Base-by-base conservation (phyloP, 2,329 filamentous ascomycete genomes). In the Endocalyx cinctus region DNA sequence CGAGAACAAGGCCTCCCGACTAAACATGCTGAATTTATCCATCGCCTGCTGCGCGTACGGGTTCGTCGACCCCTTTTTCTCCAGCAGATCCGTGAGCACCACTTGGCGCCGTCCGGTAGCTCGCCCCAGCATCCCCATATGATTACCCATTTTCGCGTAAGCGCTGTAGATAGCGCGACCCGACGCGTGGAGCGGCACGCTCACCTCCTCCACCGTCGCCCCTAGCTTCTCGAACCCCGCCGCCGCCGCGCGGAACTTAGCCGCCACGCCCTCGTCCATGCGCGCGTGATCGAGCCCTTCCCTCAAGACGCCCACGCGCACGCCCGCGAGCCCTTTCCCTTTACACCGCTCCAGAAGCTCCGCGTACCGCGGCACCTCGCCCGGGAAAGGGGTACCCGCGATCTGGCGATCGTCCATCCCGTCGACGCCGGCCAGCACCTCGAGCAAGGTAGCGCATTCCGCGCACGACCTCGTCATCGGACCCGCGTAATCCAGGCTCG, bases 51-150 rank as follows among this genome's bases (percentile, higher is more conserved):
- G 30, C 13, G 30, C 16, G 30, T 32, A 25, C 10, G 48, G 45
- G 31, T 63, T 60, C 29, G 65, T 57, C n/a, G n/a, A n/a, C n/a
- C n/a, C n/a, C 32, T 58, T 60, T 14, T 50, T 54, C 20, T 60
- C 48, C 5, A 69, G 49, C 11, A 70, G 55, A 5, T 43, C 33
- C 25, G 42, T 51, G 31, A 50, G 31, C 39, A 50, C 34, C 7
- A 48, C 33, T 37, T 46, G 42, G 11, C 45, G 29, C 19, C 48
- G 33, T 10, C 48, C 48, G 7, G 46, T 46, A 10, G 46, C 41
- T 16, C 34, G 23, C 2, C 58, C 58, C 5, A 62, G 34, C n/a
- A 62, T 54, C 12, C 50, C 51, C 51, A 54, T 51, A 39, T 54
- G 47, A 29, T 51, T 53, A 12, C 45, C 46, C 51, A 52, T 52